Conservation (phyloP, 2,329 filamentous ascomycete genomes). For the Achaetomium macrosporum region DNA sequence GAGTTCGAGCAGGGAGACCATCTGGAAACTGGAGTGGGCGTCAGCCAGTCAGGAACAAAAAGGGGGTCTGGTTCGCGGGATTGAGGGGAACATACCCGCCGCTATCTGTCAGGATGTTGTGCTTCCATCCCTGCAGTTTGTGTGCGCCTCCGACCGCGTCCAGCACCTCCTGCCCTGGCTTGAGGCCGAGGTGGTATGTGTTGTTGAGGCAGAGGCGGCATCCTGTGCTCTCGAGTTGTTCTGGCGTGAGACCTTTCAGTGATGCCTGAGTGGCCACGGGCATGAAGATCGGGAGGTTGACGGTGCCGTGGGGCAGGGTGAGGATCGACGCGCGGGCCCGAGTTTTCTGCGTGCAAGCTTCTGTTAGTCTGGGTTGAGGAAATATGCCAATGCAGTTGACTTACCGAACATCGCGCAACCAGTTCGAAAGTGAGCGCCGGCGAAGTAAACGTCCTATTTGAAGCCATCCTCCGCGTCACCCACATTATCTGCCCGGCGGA, state of each 20-base stretch:
- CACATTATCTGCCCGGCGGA: constrained; percentile 23
- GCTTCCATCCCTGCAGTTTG: constrained; percentile 87
- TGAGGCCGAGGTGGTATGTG: constrained; percentile 92
- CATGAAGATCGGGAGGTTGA: constrained; percentile 94
- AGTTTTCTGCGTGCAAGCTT: constrained; percentile 60
- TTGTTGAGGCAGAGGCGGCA: constrained; percentile 95
- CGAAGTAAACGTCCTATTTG: constrained; percentile 45
- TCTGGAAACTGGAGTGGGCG: constrained; percentile 69
- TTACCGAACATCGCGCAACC: constrained; percentile 72
- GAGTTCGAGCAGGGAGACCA: constrained; percentile 92
- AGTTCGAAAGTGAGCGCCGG: constrained; percentile 74
- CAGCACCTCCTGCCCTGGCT: constrained; percentile 85
- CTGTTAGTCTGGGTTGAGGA: not conserved
- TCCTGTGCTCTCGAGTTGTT: constrained; percentile 82
- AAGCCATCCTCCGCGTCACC: constrained; percentile 40
- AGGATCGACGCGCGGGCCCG: constrained; percentile 86
- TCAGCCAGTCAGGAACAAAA: constrained; percentile 5
- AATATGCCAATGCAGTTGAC: constrained; percentile 25
- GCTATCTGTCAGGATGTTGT: constrained; percentile 86
- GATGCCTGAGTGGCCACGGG: constrained; percentile 96
- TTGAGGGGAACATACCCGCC: constrained; percentile 51
- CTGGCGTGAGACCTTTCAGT: constrained; percentile 86
- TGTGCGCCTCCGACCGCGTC: constrained; percentile 88
- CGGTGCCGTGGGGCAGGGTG: constrained; percentile 83
- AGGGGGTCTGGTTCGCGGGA: constrained; percentile 21